Evolutionary conservation across 345 rosid genomes (phyloP), one percentile per base, ranked within the genome.

Genomic region (Ceriops zippeliana): DNA sequence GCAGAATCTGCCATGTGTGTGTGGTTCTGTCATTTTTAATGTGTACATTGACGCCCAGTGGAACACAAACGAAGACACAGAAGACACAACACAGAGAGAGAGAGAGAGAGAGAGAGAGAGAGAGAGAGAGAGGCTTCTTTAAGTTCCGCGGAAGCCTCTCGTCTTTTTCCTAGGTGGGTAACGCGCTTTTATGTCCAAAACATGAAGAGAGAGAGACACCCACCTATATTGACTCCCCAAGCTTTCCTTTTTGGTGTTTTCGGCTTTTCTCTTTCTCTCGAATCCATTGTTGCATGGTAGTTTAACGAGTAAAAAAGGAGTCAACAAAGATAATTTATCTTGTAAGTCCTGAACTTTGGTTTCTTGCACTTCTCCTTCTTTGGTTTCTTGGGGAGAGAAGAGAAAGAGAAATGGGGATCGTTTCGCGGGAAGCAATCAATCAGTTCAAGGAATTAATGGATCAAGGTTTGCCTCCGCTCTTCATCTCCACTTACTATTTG

Each of bases 391-490:
- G 26, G 20, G 19, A 24, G 51, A 24, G 61, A 37, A 66, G 31
- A 32, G 31, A 52, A 24, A 27, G 54, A 68, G 59, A 61, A 63
- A 84, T 88, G 90, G 88, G 77, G 52, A 61, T 67, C 59, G 82
- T 66, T 66, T 69, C 83, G 15, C 79, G 66, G 42, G 90, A 88
- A 70, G 87, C 90, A 73, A 71, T 84, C 79, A 42, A 61, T 65
- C 85, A 81, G 82, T 73, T 88, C 38, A 80, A 71, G 62, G 83
- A 80, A 60, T 66, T 82, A 51, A 80, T 85, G 85, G 89, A 85
- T 80, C 79, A 59, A 80, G 85, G 89, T 80, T 61, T n/a, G 7
- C 16, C 57, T 10, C 3, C 13, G 19, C 3, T 51, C 58, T 51
- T 17, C 38, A 49, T 57, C 53, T 71, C 66, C 13, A 30, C 42